These are phyloP conservation scores for Globisporangium radiosum DNA, from an alignment of 352 stramenopile species.

Conservation along the genomic window DNA sequence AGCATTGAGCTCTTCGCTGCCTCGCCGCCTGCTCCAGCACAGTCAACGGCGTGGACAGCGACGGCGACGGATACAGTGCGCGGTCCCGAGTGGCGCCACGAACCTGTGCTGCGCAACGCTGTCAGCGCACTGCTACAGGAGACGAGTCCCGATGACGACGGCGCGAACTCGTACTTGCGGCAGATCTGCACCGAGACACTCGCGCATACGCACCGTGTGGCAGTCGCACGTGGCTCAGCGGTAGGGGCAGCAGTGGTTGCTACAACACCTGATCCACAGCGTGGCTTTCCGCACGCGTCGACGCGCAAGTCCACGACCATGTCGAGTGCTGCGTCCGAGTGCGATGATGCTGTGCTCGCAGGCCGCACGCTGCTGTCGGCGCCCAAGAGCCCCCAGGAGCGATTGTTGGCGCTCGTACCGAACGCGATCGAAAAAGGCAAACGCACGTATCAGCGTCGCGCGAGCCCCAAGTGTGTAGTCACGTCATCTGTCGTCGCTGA, in stretches of 20 bases:
- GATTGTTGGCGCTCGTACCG: slow-evolving; percentile 31
- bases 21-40: background rate
- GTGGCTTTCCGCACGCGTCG: background rate
- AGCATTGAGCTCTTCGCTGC: background rate
- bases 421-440: slow-evolving; percentile 48
- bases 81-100: slow-evolving; percentile 11
- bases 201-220: slow-evolving; percentile 2
- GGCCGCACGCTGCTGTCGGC: slow-evolving; percentile 13
- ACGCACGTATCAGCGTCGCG: slow-evolving; percentile 23
- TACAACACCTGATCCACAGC: background rate
- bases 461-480: slow-evolving; percentile 19
- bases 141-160: slow-evolving; percentile 31
- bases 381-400: slow-evolving; percentile 55
- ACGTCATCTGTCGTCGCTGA: background rate
- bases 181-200: slow-evolving; percentile 64
- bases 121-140: slow-evolving; percentile 51
- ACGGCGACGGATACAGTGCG: background rate
- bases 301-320: slow-evolving; percentile 1
- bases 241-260: background rate
- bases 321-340: slow-evolving; percentile 5
- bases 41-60: background rate
- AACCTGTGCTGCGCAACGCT: slow-evolving; percentile 33
- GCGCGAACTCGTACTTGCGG: slow-evolving; percentile 42
- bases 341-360: slow-evolving; percentile 1
- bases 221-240: background rate